Base-by-base conservation (phyloP, 2,329 filamentous ascomycete genomes). In the Pseudohalonectria lignicola region DNA sequence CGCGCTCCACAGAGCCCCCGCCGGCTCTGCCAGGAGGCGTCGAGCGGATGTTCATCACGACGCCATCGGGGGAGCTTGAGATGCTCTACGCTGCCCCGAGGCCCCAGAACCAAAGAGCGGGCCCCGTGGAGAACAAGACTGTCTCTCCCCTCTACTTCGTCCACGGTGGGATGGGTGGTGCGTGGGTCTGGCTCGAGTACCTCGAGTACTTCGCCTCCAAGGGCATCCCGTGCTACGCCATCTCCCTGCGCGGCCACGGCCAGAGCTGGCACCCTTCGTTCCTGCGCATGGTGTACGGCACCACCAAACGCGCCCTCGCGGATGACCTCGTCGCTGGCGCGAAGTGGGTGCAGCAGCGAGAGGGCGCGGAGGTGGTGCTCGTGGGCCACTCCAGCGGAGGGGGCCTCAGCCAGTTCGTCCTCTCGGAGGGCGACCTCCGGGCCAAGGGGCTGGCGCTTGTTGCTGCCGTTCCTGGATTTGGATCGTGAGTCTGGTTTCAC, bases 111-210 rank as follows among this genome's bases (percentile, higher is more conserved):
- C n/a, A n/a, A n/a, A n/a, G n/a, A n/a, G n/a, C 45, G 2, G 43
- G 41, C 16, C 38, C 30, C 30, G 10, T 31, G 21, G 32, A 16
- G 5, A 21, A 31, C n/a, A 36, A 41, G 6, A 34, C 26, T 11
- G 48, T 50, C 12, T 50, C 59, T 9, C 61, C 66, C 2, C 49
- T 74, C 11, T 62, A 73, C 54, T 72, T 74, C 52, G 55, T 63
- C 25, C 70, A 75, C 44, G 71, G 70, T 29, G 69, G 69, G 35
- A 71, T 73, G 57, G 71, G 69, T 30, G 59, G 59, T 39, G 72
- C 71, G 7, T 64, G 62, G 49, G 60, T 72, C 16, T 75, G 69
- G 67, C 55, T 64, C 8, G 58, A 64, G 31, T 76, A 69, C 46
- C 65, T 76, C 59, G 54, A 53, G 18, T 69, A 59, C 46, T 63